These are phyloP conservation scores for Camelina laxa DNA, from an alignment of 345 rosid species.

Conservation along the genomic window DNA sequence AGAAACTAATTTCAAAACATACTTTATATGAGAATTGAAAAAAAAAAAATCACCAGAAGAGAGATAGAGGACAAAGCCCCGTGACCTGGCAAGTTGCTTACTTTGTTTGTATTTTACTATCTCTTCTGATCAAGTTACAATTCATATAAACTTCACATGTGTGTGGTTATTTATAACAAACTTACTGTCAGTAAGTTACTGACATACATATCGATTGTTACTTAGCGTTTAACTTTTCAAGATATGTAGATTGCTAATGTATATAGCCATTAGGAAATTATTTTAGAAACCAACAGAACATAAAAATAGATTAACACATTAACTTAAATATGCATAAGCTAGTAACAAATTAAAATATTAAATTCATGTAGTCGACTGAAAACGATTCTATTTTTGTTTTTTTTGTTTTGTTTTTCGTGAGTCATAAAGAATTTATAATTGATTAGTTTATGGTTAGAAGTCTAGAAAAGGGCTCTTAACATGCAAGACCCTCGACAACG, in stretches of 20 bases:
- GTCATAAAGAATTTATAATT: conserved; percentile 22
- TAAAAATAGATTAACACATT: neutral
- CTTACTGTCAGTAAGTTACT: no score
- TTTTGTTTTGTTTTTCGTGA: neutral
- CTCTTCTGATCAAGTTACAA: conserved; percentile 26
- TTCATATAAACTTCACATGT: conserved; percentile 33
- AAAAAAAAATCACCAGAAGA: conserved; percentile 29
- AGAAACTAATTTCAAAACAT: conserved; percentile 13
- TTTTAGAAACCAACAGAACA: neutral
- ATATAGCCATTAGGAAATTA: neutral
- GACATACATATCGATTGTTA: neutral
- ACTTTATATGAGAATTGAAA: conserved; percentile 21
- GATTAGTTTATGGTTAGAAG: conserved; percentile 36
- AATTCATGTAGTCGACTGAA: conserved; percentile 25
- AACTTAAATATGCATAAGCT: neutral
- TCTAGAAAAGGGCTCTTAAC: conserved; percentile 20
- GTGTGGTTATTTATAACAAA: neutral
- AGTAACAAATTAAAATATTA: neutral
- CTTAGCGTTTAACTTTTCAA: neutral
- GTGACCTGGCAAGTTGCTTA: conserved; percentile 39
- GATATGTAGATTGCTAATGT: neutral
- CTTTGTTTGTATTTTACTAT: conserved; percentile 33
- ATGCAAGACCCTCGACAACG: conserved; percentile 20
- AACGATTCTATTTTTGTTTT: neutral
- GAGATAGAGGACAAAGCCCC: conserved; percentile 36